Conservation (phyloP, 129 eudicot genomes). For the Flaveria sonorensis region DNA sequence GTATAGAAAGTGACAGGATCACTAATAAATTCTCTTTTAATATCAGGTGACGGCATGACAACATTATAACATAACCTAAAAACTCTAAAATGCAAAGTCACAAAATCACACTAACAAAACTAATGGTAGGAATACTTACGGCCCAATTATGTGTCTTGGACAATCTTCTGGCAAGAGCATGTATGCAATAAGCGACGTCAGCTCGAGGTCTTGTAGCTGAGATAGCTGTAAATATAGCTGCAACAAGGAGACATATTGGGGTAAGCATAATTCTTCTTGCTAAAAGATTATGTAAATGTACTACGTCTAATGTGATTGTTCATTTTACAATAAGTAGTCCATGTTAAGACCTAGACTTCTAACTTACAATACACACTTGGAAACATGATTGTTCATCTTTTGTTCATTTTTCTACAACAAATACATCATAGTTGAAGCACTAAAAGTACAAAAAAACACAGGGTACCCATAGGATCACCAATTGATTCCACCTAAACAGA, state of each 20-base stretch:
- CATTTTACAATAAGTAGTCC: neutral
- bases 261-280: constrained; percentile 22
- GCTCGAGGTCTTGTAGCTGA: constrained; percentile 97
- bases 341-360: neutral
- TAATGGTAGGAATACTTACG: constrained; percentile 46
- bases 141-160: constrained; percentile 97
- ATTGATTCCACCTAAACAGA: neutral
- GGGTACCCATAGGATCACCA: neutral
- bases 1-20: constrained; percentile 2
- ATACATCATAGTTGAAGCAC: constrained; percentile 13
- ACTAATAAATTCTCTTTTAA: constrained; percentile 2
- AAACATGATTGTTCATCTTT: neutral
- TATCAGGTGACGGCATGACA: neutral
- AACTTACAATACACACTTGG: neutral
- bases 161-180: constrained; percentile 94
- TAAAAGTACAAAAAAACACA: neutral
- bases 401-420: neutral
- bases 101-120: constrained; percentile 18
- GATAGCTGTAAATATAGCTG: constrained; percentile 88
- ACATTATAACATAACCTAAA: constrained; percentile 12
- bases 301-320: neutral
- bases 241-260: constrained; percentile 16
- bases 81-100: constrained; percentile 8
- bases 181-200: constrained; percentile 98
- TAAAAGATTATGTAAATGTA: neutral